Conservation (phyloP, 2,329 filamentous ascomycete genomes). For the Fusarium ambrosium region DNA sequence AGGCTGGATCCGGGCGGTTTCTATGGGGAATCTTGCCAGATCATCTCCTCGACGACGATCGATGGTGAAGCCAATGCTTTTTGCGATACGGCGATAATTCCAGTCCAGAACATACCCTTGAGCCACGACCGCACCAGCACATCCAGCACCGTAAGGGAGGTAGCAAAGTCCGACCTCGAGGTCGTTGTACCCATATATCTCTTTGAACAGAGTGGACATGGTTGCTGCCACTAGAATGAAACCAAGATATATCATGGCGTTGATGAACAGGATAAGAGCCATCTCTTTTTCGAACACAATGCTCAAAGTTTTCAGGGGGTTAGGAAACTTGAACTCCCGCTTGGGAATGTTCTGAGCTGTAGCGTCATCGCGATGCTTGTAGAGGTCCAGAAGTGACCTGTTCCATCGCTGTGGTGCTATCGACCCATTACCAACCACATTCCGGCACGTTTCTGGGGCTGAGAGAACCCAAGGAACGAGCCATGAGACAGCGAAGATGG, state of each 20-base stretch:
- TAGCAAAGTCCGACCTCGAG: slow-evolving; percentile 68
- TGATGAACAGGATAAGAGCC: slow-evolving; percentile 65
- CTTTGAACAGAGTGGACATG: slow-evolving; percentile 64
- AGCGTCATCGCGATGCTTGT: slow-evolving; percentile 54
- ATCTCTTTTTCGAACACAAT: slow-evolving; percentile 71
- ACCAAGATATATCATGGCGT: slow-evolving; percentile 67
- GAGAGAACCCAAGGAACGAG: slow-evolving; percentile 67
- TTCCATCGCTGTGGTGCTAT: slow-evolving; percentile 71
- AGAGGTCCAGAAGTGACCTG: slow-evolving; percentile 66
- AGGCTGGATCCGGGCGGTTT: slow-evolving; percentile 67
- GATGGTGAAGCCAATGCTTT: slow-evolving; percentile 71
- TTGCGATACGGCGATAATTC: slow-evolving; percentile 79
- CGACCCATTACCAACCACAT: slow-evolving; percentile 74
- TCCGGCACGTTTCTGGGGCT: slow-evolving; percentile 71
- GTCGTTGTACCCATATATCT: slow-evolving; percentile 65
- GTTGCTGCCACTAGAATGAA: slow-evolving; percentile 69
- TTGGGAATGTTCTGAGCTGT: slow-evolving; percentile 52
- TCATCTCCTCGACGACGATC: slow-evolving; percentile 69
- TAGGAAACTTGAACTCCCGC: slow-evolving; percentile 65
- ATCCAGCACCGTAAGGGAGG: slow-evolving; percentile 66
- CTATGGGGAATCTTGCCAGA: slow-evolving; percentile 66
- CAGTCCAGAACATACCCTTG: slow-evolving; percentile 72
- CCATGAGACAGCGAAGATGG: slow-evolving; percentile 65
- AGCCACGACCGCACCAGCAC: slow-evolving; percentile 61
- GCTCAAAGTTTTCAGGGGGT: slow-evolving; percentile 67